Conservation (phyloP, 2,329 filamentous ascomycete genomes). For the Fusarium dimerum region DNA sequence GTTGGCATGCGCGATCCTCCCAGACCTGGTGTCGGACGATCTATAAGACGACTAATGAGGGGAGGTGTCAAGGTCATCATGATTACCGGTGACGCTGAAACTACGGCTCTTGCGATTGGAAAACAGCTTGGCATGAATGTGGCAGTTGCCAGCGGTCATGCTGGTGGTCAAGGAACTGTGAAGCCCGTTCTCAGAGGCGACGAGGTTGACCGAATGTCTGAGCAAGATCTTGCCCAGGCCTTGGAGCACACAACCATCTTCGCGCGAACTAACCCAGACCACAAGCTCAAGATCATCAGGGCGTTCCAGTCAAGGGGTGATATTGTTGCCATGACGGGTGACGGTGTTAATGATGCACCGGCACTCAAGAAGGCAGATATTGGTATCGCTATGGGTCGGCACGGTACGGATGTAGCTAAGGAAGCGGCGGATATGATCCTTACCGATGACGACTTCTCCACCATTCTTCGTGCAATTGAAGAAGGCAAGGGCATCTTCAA, state of each 20-base stretch:
- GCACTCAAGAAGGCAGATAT: conserved; percentile 97
- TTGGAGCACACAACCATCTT: conserved; percentile 93
- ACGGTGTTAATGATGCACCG: conserved; percentile 96
- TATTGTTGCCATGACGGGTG: conserved; percentile 98
- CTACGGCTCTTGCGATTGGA: conserved; percentile 91
- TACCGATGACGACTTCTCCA: conserved; percentile 86
- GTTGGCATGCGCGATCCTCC: conserved; percentile 98
- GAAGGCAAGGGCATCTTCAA: conserved; percentile 99
- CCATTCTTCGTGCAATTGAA: conserved; percentile 92
- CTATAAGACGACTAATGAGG: conserved; percentile 86
- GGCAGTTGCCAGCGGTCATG: conserved; percentile 52
- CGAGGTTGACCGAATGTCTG: conserved; percentile 90
- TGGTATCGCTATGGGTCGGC: conserved; percentile 92
- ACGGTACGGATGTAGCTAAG: conserved; percentile 96
- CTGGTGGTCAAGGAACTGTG: conserved; percentile 58
- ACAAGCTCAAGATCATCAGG: conserved; percentile 95
- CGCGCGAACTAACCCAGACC: conserved; percentile 92
- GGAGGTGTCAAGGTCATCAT: conserved; percentile 97
- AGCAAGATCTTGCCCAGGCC: conserved; percentile 78
- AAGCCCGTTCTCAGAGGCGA: conserved; percentile 81
- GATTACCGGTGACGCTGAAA: conserved; percentile 97
- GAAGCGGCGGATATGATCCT: conserved; percentile 93
- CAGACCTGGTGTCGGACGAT: conserved; percentile 82
- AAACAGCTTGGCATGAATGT: conserved; percentile 94
- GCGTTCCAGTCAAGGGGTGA: conserved; percentile 91